phyloP scores from a whole-genome alignment of 805 yeast species.

The Pichia kluyveri region DNA sequence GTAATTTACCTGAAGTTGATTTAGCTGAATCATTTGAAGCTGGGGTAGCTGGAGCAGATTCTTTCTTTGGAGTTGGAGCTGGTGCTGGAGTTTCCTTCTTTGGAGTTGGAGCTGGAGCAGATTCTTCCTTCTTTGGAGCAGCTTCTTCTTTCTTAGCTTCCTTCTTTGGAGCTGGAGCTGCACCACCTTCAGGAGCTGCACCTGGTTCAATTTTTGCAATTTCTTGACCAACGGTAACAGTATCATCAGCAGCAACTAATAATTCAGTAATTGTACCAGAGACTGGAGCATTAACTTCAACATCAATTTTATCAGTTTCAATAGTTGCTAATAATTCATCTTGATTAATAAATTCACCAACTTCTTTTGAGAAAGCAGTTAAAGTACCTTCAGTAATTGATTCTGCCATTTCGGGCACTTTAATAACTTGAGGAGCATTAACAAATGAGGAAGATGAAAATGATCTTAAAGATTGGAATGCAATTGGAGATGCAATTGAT shows the following conservation, averaged over 20 bases:
- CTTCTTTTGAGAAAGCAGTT: slow-evolving; percentile 52
- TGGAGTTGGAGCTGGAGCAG: slow-evolving; percentile 19
- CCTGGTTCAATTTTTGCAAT: slow-evolving; percentile 79
- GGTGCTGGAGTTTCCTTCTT: slow-evolving; percentile 16
- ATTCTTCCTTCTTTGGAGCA: slow-evolving; percentile 1
- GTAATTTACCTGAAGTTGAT: slow-evolving; percentile 22
- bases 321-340: slow-evolving; percentile 95
- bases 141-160: slow-evolving; percentile 6
- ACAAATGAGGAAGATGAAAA: slow-evolving; percentile 2
- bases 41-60: slow-evolving; percentile 13
- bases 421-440: slow-evolving; percentile 35
- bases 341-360: slow-evolving; percentile 79
- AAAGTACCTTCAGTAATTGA: slow-evolving; percentile 96
- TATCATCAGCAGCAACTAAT: slow-evolving; percentile 77
- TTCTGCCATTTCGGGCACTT: slow-evolving; percentile 98
- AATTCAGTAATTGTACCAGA: slow-evolving; percentile 84
- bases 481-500: background rate
- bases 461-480: background rate
- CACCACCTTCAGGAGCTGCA: slow-evolving; percentile 54
- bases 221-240: slow-evolving; percentile 94
- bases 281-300: slow-evolving; percentile 91
- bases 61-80: slow-evolving; percentile 19
- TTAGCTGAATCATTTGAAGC: slow-evolving; percentile 16
- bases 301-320: slow-evolving; percentile 97
- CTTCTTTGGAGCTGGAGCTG: slow-evolving; percentile 24